These are phyloP conservation scores for Cicer pinnatifidum DNA, from an alignment of 306 rosid genomes.

Conservation along the genomic window DNA sequence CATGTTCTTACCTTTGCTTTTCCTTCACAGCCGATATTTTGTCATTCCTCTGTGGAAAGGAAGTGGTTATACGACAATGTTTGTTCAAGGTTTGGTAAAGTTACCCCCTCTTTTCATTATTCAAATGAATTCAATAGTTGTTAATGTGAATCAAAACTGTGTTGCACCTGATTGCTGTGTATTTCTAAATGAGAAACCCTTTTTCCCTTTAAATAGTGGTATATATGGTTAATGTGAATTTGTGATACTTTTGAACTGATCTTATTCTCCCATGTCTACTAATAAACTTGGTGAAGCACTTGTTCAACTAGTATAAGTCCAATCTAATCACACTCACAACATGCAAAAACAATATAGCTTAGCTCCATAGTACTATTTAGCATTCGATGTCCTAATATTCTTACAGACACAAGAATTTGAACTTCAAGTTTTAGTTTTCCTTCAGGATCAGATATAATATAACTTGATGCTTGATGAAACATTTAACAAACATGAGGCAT, in stretches of 20 bases:
- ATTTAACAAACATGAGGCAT: conserved; percentile 2
- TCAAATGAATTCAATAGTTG: neutral
- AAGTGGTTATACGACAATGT: conserved; percentile 86
- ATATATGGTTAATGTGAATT: neutral
- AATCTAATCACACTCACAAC: neutral
- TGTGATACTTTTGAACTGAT: neutral
- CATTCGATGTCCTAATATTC: neutral
- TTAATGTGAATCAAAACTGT: conserved; percentile 8
- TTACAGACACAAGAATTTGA: neutral
- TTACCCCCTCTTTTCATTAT: conserved; percentile 42
- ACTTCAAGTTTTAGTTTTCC: conserved; percentile 10
- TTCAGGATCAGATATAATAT: conserved; percentile 1
- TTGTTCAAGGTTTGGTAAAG: conserved; percentile 78
- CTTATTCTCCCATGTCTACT: conserved; percentile 3
- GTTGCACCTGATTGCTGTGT: conserved; percentile 17
- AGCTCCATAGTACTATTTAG: neutral
- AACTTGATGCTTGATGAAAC: conserved; percentile 20
- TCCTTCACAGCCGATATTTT: conserved; percentile 74
- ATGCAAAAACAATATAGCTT: neutral
- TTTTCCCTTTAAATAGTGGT: neutral
- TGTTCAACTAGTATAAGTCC: neutral
- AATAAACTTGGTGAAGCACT: neutral
- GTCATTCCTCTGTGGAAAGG: conserved; percentile 93
- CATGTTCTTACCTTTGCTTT: conserved; percentile 33
- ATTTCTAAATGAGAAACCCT: conserved; percentile 12